phyloP scores from a whole-genome alignment of 495 filamentous ascomycete genomes.

The Xylaria telfairii region DNA sequence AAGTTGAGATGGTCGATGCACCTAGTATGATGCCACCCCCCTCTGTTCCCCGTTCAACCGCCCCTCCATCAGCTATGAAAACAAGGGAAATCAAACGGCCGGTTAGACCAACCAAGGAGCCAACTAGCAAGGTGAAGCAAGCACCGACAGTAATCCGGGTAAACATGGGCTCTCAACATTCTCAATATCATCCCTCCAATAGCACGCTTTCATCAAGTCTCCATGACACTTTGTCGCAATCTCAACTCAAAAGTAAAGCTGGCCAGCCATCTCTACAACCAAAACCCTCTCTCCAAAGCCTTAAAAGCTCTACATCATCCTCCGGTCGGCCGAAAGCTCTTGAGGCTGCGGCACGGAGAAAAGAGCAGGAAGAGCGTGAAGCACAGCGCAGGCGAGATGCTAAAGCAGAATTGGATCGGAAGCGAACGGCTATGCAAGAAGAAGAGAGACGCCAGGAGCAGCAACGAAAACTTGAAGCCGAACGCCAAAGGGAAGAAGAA shows the following conservation, averaged over 20 bases:
- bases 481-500: constrained; percentile 58
- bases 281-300: constrained; percentile 66
- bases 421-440: constrained; percentile 66
- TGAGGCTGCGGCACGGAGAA: constrained; percentile 73
- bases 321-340: constrained; percentile 64
- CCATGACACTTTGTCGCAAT: constrained; percentile 63
- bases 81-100: constrained; percentile 66
- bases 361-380: constrained; percentile 79
- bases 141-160: constrained; percentile 82
- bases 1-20: constrained; percentile 58
- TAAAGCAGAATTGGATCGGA: constrained; percentile 78
- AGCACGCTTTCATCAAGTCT: constrained; percentile 61
- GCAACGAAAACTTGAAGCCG: constrained; percentile 55
- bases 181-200: constrained; percentile 65
- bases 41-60: constrained; percentile 57
- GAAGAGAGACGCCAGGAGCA: constrained; percentile 61
- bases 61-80: constrained; percentile 55
- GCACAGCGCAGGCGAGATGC: constrained; percentile 79
- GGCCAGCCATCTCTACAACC: constrained; percentile 71
- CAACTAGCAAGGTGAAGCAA: constrained; percentile 68
- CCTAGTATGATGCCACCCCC: constrained; percentile 60
- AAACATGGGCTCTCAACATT: constrained; percentile 69
- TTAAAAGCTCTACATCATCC: constrained; percentile 74
- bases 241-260: constrained; percentile 63
- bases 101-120: constrained; percentile 72